Evolutionary conservation across 192 early-diverging fungal species (phyloP).

Genomic region (Backusella morwellensis): DNA sequence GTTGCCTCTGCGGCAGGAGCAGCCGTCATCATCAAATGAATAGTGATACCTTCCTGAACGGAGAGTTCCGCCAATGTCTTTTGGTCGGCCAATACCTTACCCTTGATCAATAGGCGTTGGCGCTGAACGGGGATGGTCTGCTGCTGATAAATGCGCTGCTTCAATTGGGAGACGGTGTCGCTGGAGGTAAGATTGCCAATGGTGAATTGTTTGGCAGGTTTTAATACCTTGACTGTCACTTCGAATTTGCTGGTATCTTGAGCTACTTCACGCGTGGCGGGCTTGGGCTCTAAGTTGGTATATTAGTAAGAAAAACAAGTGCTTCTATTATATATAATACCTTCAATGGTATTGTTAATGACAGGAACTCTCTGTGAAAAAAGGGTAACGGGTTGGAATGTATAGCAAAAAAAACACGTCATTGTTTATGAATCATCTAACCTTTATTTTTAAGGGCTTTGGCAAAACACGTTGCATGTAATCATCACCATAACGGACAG

Average conservation of each 20-base stretch:
- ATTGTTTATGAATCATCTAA: not conserved
- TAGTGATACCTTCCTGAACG: conserved; percentile 36
- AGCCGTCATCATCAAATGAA: conserved; percentile 52
- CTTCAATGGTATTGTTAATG: not conserved
- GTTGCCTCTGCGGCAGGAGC: not conserved
- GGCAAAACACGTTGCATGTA: conserved; percentile 17
- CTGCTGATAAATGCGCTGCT: conserved; percentile 35
- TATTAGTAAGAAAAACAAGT: not conserved
- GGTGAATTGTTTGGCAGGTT: conserved; percentile 31
- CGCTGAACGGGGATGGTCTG: conserved; percentile 21
- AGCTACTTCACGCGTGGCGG: not conserved
- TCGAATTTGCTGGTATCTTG: conserved; percentile 1
- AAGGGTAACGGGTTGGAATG: too few species aligned
- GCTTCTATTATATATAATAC: not conserved
- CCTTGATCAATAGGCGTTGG: conserved; percentile 60
- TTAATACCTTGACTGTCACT: conserved; percentile 30
- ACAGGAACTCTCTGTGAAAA: conserved; percentile 1
- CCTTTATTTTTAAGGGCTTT: conserved; percentile 2
- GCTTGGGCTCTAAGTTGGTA: not conserved
- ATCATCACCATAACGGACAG: conserved; percentile 32
- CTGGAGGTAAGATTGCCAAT: conserved; percentile 14
- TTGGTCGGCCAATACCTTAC: conserved; percentile 55
- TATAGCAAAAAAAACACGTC: not conserved
- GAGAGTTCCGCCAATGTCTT: conserved; percentile 51
- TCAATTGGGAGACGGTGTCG: conserved; percentile 25